These are phyloP conservation scores for Serendipita sp. DNA, from an alignment of 768 basidiomycete species.

Conservation along the genomic window DNA sequence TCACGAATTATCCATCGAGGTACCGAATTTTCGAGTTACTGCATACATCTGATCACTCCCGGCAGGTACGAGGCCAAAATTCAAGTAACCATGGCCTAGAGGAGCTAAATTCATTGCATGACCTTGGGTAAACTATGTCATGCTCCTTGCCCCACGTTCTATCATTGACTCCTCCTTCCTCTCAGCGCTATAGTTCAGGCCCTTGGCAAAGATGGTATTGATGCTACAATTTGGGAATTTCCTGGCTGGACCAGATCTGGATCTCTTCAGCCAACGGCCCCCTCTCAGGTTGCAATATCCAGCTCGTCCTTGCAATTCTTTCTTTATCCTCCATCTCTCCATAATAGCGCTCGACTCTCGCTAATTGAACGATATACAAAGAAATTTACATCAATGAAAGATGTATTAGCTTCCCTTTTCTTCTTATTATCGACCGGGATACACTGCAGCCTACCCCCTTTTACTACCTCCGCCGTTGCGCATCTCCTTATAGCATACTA, in stretches of 20 bases:
- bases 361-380: neutral
- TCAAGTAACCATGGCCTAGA: too few relatives aligned
- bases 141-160: too few relatives aligned
- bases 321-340: neutral
- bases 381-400: neutral
- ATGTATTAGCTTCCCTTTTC: neutral
- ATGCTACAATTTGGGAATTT: neutral
- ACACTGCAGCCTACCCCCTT: neutral
- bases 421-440: neutral
- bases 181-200: neutral
- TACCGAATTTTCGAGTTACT: neutral
- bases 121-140: too few relatives aligned
- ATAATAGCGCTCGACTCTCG: neutral
- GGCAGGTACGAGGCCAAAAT: neutral
- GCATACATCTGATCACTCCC: neutral
- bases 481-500: neutral
- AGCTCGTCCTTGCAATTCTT: neutral
- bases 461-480: neutral
- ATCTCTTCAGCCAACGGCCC: neutral
- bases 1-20: neutral
- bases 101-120: too few relatives aligned
- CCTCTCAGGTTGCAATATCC: neutral
- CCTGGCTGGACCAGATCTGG: neutral
- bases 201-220: neutral
- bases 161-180: neutral